Conservation (phyloP, 257 asterid genomes). For the Petunia secreta region DNA sequence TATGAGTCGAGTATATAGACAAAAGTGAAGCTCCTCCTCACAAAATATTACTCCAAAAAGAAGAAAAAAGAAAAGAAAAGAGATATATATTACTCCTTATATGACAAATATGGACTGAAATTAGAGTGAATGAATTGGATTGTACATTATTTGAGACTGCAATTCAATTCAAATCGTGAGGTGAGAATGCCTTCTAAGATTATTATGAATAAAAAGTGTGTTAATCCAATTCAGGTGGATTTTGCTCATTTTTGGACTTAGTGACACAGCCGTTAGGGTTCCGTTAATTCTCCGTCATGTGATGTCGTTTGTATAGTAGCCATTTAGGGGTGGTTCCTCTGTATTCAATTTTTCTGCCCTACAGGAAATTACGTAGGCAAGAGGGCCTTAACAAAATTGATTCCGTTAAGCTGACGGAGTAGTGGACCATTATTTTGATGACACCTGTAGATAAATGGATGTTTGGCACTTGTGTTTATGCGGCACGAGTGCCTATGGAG, state of each 20-base stretch:
- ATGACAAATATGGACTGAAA: neutral
- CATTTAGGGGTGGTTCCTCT: no score
- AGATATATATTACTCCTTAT: neutral
- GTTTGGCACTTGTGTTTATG: neutral
- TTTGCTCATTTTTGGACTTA: conserved; percentile 15
- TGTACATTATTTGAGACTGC: conserved; percentile 23
- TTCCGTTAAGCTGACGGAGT: neutral
- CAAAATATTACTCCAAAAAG: neutral
- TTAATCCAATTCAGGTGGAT: neutral
- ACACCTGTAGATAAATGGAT: neutral
- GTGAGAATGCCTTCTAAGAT: neutral
- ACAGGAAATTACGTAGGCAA: no score
- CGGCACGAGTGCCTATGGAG: neutral
- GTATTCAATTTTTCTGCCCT: no score
- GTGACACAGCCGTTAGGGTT: neutral
- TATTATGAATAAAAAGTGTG: no score
- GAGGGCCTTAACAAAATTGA: neutral
- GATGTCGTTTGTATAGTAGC: neutral
- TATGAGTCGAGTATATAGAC: neutral
- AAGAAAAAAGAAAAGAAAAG: neutral
- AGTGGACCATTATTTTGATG: neutral
- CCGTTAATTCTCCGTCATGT: neutral
- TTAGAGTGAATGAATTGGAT: conserved; percentile 19
- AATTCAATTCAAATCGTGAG: conserved; percentile 7
- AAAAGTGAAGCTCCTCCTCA: neutral